Evolutionary conservation across 805 yeast genomes (phyloP), one percentile per base, ranked within the genome.

Genomic region (Ogataea sp.): DNA sequence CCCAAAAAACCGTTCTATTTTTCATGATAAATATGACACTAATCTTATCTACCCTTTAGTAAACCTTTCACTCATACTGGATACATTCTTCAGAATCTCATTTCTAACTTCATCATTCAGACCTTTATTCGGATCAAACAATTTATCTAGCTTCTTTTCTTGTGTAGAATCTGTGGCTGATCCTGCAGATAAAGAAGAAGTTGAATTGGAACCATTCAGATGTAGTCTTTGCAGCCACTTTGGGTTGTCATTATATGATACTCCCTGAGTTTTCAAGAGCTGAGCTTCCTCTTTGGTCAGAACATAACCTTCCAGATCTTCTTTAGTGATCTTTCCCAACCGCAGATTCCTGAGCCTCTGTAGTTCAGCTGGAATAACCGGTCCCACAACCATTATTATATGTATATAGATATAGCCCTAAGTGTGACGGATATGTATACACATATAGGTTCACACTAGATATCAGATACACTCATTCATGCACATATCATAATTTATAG

Each of bases 91-190:
- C 21, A 53, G n/a, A 39, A 56, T 48, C 32, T 58, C 56, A 13
- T 42, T 32, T 28, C 44, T 48, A 3, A 55, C 41, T 41, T 58
- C 61, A 11, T 48, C 46, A 33, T 51, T 53, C 23, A 56, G 41
- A 13, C 54, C 41, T 18, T 51, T 46, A 16, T 46, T 48, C 9
- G 51, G 39, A 31, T 52, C 47, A 34, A 55, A 52, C 13, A 53
- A 40, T n/a, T 42, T 47, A 24, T 47, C 46, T 4, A 45, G 24
- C 17, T 45, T 46, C 17, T 29, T 18, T 15, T 28, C 39, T 10
- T 11, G 15, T 23, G 38, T 16, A 39, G 38, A 24, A 29, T 15
- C 14, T 26, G 14, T 4, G 31, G 31, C 5, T 14, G 16, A 7
- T 28, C 31, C n/a, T 40, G 24, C n/a, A n/a, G n/a, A n/a, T n/a